These are phyloP conservation scores for Ustulina deusta DNA, from an alignment of 2,329 filamentous ascomycete species.

Conservation along the genomic window DNA sequence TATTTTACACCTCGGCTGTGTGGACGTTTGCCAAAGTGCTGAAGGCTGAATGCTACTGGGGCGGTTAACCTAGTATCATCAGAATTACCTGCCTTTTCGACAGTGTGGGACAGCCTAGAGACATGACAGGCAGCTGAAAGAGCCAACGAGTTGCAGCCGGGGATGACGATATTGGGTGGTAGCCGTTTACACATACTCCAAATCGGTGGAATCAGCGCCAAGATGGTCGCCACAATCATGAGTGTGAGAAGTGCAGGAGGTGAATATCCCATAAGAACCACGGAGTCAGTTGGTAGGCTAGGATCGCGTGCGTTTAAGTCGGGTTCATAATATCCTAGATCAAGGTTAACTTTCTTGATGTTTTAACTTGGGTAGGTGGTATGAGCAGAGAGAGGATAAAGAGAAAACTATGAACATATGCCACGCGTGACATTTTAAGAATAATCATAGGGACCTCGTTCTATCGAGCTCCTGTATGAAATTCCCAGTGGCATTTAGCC, in stretches of 20 bases:
- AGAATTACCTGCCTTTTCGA: not conserved
- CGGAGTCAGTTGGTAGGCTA: slow-evolving; percentile 24
- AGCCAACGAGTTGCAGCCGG: slow-evolving; percentile 37
- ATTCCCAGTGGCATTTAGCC: not conserved
- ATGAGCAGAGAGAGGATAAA: not conserved
- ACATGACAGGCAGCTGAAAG: slow-evolving; percentile 38
- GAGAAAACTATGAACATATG: not conserved
- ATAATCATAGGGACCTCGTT: not conserved
- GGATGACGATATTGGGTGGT: slow-evolving; percentile 17
- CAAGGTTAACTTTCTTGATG: not conserved
- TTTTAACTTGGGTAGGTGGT: not conserved
- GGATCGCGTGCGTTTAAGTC: not conserved
- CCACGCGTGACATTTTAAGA: not conserved
- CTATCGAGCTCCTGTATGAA: not conserved
- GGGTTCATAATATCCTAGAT: not conserved
- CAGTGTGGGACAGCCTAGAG: not conserved
- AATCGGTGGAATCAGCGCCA: not conserved
- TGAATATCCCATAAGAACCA: slow-evolving; percentile 27
- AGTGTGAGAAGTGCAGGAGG: not conserved
- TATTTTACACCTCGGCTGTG: not conserved
- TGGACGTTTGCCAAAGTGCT: not conserved
- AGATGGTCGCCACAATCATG: not conserved
- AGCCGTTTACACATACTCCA: slow-evolving; percentile 18
- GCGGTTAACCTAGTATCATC: not conserved
- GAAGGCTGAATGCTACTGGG: not conserved